Evolutionary conservation across 495 filamentous ascomycete species (phyloP).

Genomic region (Aspergillus haitiensis): DNA sequence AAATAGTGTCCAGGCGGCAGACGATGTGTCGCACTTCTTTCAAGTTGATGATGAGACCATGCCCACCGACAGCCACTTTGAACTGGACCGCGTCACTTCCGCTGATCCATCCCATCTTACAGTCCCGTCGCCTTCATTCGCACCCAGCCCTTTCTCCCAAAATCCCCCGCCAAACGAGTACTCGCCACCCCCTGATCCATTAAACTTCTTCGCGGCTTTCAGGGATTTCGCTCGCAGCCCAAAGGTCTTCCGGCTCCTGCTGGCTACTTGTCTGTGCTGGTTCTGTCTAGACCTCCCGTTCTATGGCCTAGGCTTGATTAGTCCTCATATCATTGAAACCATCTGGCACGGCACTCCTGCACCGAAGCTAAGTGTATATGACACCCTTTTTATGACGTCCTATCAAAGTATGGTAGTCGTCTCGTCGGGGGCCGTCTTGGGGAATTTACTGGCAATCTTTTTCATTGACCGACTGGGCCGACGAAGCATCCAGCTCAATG

Average conservation of each 20-base stretch:
- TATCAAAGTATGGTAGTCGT: constrained; percentile 19
- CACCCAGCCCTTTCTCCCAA: not conserved
- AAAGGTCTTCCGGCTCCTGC: constrained; percentile 1
- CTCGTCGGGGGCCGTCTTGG: constrained; percentile 16
- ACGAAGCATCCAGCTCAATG: constrained; percentile 16
- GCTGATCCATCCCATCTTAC: not conserved
- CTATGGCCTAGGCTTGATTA: constrained; percentile 18
- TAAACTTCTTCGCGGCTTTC: constrained; percentile 8
- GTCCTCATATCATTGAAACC: constrained; percentile 12
- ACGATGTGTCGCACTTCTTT: constrained; percentile 19
- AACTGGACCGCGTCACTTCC: not conserved
- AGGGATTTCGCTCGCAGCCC: not conserved
- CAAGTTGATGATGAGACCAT: not conserved
- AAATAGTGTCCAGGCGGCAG: constrained; percentile 34
- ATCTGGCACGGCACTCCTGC: constrained; percentile 12
- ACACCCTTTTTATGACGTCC: constrained; percentile 2
- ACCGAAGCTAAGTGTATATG: not conserved
- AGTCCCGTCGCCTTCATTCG: constrained; percentile 3
- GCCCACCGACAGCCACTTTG: not conserved
- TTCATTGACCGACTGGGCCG: constrained; percentile 17
- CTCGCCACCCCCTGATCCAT: not conserved
- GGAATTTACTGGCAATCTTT: constrained; percentile 13
- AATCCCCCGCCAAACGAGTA: not conserved
- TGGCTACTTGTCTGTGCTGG: constrained; percentile 18
- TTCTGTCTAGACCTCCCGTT: constrained; percentile 18